These are phyloP conservation scores for Myxozyma geophila DNA, from an alignment of 805 yeast species.

Conservation along the genomic window DNA sequence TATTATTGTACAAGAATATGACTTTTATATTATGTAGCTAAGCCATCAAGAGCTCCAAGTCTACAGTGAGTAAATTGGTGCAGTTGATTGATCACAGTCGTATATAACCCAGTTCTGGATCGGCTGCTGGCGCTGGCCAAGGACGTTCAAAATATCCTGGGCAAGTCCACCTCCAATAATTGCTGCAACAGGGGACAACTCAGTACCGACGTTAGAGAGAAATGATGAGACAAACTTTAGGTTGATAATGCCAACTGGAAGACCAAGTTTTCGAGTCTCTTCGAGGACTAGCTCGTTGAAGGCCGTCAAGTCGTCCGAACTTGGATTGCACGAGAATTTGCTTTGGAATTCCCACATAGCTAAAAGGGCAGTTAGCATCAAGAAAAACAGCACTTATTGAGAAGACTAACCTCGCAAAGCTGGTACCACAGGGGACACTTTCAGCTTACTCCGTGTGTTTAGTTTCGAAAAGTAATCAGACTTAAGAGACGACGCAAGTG, in stretches of 20 bases:
- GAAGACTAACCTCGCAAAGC: conserved; percentile 24
- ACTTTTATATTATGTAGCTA: not conserved
- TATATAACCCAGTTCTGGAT: conserved; percentile 78
- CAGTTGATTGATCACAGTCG: conserved; percentile 71
- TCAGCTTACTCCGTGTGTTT: conserved; percentile 48
- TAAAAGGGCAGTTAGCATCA: conserved; percentile 39
- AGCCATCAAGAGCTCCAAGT: not conserved
- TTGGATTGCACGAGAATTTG: not conserved
- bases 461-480: conserved; percentile 34
- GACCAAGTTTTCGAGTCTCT: conserved; percentile 46
- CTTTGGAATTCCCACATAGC: conserved; percentile 56
- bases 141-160: conserved; percentile 84
- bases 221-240: conserved; percentile 45
- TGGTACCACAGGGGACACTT: conserved; percentile 62
- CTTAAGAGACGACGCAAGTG: conserved; percentile 32
- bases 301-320: not conserved
- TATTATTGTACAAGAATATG: not conserved
- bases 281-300: conserved; percentile 24
- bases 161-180: conserved; percentile 87
- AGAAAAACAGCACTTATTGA: too few species aligned
- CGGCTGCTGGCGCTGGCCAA: conserved; percentile 78
- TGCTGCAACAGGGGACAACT: conserved; percentile 83
- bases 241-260: conserved; percentile 54
- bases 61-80: conserved; percentile 66
- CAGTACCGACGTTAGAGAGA: conserved; percentile 52